Conservation (phyloP, 2,329 filamentous ascomycete species). For the Ceratocystis destructans region DNA sequence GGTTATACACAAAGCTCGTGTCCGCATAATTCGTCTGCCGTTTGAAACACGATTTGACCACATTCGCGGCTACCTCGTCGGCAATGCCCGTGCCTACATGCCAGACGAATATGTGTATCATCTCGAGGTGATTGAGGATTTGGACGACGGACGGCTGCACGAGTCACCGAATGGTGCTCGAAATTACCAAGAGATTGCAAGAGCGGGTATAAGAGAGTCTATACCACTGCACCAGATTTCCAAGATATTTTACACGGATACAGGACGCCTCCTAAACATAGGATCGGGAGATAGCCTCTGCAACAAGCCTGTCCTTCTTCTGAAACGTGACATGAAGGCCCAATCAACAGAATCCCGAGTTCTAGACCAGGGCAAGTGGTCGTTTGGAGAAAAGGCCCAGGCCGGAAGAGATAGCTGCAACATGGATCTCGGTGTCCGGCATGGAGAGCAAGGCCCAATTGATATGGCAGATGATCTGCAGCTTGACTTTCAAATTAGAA, state of each 20-base stretch:
- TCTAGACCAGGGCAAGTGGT: neutral
- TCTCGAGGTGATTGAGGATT: conserved; percentile 67
- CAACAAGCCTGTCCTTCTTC: conserved; percentile 27
- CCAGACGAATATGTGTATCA: conserved; percentile 56
- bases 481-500: neutral
- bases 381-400: neutral
- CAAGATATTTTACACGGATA: conserved; percentile 89
- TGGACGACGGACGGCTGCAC: conserved; percentile 45
- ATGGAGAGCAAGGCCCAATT: neutral
- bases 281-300: conserved; percentile 30
- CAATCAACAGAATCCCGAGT: conserved; percentile 20
- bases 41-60: conserved; percentile 9
- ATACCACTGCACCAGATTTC: conserved; percentile 51
- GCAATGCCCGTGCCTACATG: neutral
- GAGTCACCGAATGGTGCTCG: conserved; percentile 28
- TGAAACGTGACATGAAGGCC: conserved; percentile 30
- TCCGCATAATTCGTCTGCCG: conserved; percentile 64
- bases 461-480: neutral
- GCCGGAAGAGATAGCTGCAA: neutral
- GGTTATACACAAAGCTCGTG: conserved; percentile 80
- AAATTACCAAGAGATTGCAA: conserved; percentile 31
- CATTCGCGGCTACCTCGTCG: neutral
- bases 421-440: neutral
- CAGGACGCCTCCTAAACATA: conserved; percentile 78
- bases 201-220: conserved; percentile 38